Evolutionary conservation across 176 grass and related monocot genomes (phyloP).

Genomic region (Oryza rufipogon): DNA sequence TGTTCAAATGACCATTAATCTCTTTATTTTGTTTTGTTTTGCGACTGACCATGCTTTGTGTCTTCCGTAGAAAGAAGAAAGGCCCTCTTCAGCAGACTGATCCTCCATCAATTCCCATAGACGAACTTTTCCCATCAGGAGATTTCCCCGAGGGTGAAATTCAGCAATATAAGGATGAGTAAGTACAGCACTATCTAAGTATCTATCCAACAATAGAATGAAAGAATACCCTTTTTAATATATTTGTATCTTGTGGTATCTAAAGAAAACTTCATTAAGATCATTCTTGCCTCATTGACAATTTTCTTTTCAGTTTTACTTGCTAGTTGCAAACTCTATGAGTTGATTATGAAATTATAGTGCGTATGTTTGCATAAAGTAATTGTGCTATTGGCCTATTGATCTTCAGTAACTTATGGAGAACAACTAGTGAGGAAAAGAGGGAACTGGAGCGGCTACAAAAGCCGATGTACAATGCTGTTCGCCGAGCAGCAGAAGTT

Average conservation of each 20-base stretch:
- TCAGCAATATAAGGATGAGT: constrained; percentile 86
- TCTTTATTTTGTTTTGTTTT: constrained; percentile 17
- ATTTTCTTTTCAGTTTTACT: background rate
- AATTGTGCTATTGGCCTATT: constrained; percentile 24
- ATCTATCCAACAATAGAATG: background rate
- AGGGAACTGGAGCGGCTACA: constrained; percentile 83
- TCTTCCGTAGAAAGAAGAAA: constrained; percentile 78
- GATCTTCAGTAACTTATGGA: constrained; percentile 82
- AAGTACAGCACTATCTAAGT: constrained; percentile 38
- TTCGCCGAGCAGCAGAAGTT: constrained; percentile 96
- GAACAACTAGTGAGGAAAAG: constrained; percentile 94
- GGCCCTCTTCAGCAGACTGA: constrained; percentile 74
- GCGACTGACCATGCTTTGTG: background rate
- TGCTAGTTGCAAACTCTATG: background rate
- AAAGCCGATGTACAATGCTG: constrained; percentile 84
- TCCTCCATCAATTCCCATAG: constrained; percentile 87
- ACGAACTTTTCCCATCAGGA: constrained; percentile 84
- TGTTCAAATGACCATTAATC: constrained; percentile 29
- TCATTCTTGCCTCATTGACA: constrained; percentile 16
- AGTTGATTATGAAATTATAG: background rate
- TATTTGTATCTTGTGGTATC: too few relatives aligned
- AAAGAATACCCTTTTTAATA: background rate
- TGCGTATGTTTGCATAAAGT: constrained; percentile 24
- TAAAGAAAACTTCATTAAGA: constrained; percentile 1
- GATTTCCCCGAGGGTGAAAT: constrained; percentile 93